These are phyloP conservation scores for Agaricus subrufescens DNA, from an alignment of 768 basidiomycete species.

Conservation along the genomic window DNA sequence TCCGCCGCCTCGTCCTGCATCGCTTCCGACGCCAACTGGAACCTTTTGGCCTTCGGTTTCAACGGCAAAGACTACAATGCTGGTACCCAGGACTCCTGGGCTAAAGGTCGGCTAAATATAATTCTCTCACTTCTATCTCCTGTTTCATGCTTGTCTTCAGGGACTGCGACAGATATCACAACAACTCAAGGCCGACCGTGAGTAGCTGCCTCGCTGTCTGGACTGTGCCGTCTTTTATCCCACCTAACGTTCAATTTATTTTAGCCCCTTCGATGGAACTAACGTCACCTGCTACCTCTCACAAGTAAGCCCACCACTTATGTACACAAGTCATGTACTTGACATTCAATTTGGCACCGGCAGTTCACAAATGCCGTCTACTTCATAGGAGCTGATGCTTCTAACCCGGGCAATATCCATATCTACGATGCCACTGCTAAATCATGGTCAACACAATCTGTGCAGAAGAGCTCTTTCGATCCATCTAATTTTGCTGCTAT, in stretches of 20 bases:
- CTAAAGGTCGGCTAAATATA: conserved; percentile 36
- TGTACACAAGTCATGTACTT: not conserved
- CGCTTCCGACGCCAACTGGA: conserved; percentile 76
- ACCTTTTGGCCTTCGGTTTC: conserved; percentile 83
- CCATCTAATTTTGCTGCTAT: conserved; percentile 62
- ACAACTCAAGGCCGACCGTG: conserved; percentile 73
- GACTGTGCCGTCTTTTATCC: not conserved
- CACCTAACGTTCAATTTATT: conserved; percentile 1
- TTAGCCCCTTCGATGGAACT: conserved; percentile 59
- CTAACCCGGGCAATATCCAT: conserved; percentile 66
- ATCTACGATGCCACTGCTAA: conserved; percentile 73
- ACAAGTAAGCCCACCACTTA: conserved; percentile 34
- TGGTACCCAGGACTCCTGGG: conserved; percentile 68
- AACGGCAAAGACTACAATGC: conserved; percentile 82
- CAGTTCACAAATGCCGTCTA: conserved; percentile 87
- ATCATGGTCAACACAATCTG: conserved; percentile 75
- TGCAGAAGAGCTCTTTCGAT: conserved; percentile 52
- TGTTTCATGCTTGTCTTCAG: conserved; percentile 22
- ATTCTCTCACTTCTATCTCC: not conserved
- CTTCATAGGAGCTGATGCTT: conserved; percentile 70
- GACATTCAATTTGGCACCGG: not conserved
- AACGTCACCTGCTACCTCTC: conserved; percentile 72
- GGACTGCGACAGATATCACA: conserved; percentile 64
- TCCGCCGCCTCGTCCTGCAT: conserved; percentile 47
- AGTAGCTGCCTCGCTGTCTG: conserved; percentile 21